phyloP scores from a whole-genome alignment of 1,284 basidiomycete species.

The Austropuccinia psidii region DNA sequence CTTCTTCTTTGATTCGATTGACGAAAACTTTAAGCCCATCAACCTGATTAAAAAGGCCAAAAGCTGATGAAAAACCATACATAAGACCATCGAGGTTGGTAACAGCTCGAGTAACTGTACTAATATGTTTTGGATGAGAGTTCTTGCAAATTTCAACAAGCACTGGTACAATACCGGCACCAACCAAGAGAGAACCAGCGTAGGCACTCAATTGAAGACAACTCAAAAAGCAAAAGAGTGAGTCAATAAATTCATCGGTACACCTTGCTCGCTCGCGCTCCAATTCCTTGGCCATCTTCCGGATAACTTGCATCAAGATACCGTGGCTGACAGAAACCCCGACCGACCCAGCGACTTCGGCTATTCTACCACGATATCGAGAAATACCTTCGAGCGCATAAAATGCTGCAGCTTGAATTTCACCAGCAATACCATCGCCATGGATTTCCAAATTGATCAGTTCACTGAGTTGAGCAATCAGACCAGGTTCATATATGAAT shows the following conservation, averaged over 20 bases:
- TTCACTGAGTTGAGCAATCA: constrained; percentile 79
- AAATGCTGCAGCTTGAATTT: constrained; percentile 73
- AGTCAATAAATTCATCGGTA: constrained; percentile 64
- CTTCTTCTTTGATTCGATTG: constrained; percentile 37
- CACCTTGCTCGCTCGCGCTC: constrained; percentile 39
- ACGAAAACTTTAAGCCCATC: constrained; percentile 80
- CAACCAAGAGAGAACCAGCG: constrained; percentile 85
- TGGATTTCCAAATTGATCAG: constrained; percentile 64
- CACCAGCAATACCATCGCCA: constrained; percentile 54
- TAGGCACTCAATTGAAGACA: constrained; percentile 74
- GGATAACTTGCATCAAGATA: constrained; percentile 75
- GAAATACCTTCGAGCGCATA: constrained; percentile 82
- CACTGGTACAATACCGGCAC: constrained; percentile 87
- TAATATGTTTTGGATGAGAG: constrained; percentile 58
- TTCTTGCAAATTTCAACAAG: constrained; percentile 81
- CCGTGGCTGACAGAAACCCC: constrained; percentile 97
- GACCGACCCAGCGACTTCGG: constrained; percentile 80
- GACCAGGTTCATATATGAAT: constrained; percentile 89
- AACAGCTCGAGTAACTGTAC: constrained; percentile 63
- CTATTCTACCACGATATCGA: constrained; percentile 70
- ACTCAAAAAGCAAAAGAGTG: constrained; percentile 75
- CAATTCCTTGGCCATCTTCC: constrained; percentile 67
- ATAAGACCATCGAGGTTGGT: constrained; percentile 86
- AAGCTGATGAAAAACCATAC: constrained; percentile 79
- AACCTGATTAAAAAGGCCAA: constrained; percentile 75